Conservation (phyloP, 352 stramenopile genomes). For the Pythium plurisporium region DNA sequence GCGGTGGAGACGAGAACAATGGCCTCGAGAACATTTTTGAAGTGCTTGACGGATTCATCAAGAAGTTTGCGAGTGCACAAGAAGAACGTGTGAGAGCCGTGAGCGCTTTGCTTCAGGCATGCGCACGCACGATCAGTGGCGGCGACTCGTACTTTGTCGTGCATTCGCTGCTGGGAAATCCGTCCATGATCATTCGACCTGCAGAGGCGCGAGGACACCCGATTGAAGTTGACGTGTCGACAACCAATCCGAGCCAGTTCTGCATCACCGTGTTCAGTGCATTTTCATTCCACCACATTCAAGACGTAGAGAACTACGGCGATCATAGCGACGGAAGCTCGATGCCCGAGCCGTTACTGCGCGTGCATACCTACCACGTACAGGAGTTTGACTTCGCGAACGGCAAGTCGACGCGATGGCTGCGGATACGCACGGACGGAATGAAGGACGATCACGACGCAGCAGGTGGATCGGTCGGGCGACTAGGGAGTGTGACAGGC, state of each 20-base stretch:
- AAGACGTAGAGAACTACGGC: constrained; percentile 72
- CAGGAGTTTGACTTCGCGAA: constrained; percentile 75
- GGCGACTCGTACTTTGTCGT: constrained; percentile 81
- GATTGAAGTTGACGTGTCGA: constrained; percentile 69
- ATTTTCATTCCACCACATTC: constrained; percentile 73
- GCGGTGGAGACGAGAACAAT: constrained; percentile 57
- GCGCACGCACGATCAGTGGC: constrained; percentile 67
- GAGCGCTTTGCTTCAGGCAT: constrained; percentile 66
- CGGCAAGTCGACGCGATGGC: constrained; percentile 65
- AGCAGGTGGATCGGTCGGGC: background rate
- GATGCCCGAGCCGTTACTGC: constrained; percentile 52
- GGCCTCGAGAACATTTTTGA: constrained; percentile 79
- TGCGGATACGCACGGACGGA: constrained; percentile 54
- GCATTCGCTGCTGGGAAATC: constrained; percentile 64
- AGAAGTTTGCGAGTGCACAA: constrained; percentile 53
- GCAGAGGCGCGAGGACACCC: constrained; percentile 60
- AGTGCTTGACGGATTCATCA: constrained; percentile 66
- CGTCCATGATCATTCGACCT: constrained; percentile 68
- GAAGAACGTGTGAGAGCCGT: constrained; percentile 66
- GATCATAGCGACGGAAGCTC: constrained; percentile 32
- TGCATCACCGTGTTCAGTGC: constrained; percentile 74
- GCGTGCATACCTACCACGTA: constrained; percentile 67
- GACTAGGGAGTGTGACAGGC: background rate
- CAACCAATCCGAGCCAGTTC: constrained; percentile 51
- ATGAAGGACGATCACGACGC: constrained; percentile 39